Evolutionary conservation across 1,139 yeast genomes (phyloP).

Genomic region (Pichia sp.): DNA sequence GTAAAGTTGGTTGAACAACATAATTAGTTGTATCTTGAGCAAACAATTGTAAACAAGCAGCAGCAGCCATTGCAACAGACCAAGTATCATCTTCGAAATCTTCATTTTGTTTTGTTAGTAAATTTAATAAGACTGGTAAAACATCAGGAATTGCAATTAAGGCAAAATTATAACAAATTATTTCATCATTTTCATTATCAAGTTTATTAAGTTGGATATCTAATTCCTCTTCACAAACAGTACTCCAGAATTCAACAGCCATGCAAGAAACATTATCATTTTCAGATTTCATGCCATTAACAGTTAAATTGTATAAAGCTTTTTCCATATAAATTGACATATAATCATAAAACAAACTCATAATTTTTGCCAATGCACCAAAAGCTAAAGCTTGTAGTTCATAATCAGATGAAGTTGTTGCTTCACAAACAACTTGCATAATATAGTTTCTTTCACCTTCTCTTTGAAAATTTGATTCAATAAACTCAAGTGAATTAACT

Average conservation of each 20-base stretch:
- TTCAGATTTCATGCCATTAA: conserved; percentile 79
- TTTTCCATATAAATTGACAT: conserved; percentile 97
- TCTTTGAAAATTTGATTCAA: conserved; percentile 77
- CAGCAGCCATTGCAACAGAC: conserved; percentile 99
- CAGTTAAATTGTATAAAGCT: conserved; percentile 86
- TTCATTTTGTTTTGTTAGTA: conserved; percentile 84
- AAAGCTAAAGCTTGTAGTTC: conserved; percentile 92
- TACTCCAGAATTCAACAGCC: conserved; percentile 99
- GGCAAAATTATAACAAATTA: conserved; percentile 66
- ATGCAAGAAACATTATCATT: conserved; percentile 91
- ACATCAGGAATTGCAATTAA: conserved; percentile 77
- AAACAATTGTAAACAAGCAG: conserved; percentile 89
- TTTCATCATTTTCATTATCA: conserved; percentile 42
- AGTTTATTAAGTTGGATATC: conserved; percentile 66
- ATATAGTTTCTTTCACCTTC: conserved; percentile 95
- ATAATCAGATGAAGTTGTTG: conserved; percentile 80
- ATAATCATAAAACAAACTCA: conserved; percentile 80
- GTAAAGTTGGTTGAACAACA: conserved; percentile 77
- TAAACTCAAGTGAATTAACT: conserved; percentile 85
- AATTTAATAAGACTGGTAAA: conserved; percentile 73
- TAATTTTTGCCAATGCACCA: conserved; percentile 90
- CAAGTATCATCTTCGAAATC: conserved; percentile 93
- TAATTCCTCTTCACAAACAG: conserved; percentile 93
- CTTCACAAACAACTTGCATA: conserved; percentile 98
- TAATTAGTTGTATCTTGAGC: conserved; percentile 86